Conservation (phyloP, 106 monocot species). For the Allium fistulosum region DNA sequence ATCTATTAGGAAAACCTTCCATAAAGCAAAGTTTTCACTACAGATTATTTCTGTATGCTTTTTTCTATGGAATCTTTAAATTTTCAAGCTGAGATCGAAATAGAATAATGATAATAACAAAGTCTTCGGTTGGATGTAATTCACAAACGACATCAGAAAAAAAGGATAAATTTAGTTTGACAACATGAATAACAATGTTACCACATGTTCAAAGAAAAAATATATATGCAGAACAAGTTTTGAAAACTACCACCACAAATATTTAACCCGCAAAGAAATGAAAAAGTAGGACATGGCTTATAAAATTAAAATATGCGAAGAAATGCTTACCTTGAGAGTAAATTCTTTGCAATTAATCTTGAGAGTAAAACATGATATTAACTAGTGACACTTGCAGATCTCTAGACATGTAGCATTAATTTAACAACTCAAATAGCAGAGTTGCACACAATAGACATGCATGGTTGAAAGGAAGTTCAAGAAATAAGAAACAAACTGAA, state of each 20-base stretch:
- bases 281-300: constrained; percentile 27
- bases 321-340: constrained; percentile 49
- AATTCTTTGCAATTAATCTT: constrained; percentile 30
- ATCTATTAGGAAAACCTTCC: too few relatives aligned
- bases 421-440: too few relatives aligned
- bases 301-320: constrained; percentile 24
- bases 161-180: background rate
- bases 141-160: background rate
- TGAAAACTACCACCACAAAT: constrained; percentile 39
- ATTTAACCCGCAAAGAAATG: constrained; percentile 34
- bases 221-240: constrained; percentile 26
- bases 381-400: background rate
- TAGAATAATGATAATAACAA: too few relatives aligned
- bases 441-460: too few relatives aligned
- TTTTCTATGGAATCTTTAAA: too few relatives aligned
- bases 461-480: background rate
- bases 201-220: constrained; percentile 50
- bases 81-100: too few relatives aligned
- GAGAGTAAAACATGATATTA: constrained; percentile 35
- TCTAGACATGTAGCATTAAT: too few relatives aligned
- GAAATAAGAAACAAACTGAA: constrained; percentile 15
- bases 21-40: too few relatives aligned
- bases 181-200: constrained; percentile 27
- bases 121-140: background rate
- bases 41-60: too few relatives aligned